Evolutionary conservation across 2,329 filamentous ascomycete species (phyloP).

Genomic region (Tympanopsis confertula): DNA sequence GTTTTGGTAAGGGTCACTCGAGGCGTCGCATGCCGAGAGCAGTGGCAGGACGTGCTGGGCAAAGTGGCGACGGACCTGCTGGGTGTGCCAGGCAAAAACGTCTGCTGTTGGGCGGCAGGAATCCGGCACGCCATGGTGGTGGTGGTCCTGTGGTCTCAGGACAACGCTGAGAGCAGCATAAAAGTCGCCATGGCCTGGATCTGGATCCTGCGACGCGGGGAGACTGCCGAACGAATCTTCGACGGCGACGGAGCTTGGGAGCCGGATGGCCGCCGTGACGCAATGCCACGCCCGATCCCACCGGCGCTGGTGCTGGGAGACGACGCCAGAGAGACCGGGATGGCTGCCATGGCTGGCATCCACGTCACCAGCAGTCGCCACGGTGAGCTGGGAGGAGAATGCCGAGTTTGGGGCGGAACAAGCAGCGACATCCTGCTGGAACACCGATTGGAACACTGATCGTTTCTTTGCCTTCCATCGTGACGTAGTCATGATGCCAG

Average conservation of each 20-base stretch:
- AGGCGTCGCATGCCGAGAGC: conserved; percentile 30
- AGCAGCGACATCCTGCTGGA: no score
- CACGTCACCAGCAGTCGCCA: no score
- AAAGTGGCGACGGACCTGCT: conserved; percentile 50
- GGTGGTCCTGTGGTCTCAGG: conserved; percentile 19
- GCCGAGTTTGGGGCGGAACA: no score
- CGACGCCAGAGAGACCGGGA: conserved; percentile 5
- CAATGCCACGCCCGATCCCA: conserved; percentile 53
- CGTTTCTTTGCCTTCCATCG: no score
- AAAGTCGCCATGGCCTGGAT: conserved; percentile 33
- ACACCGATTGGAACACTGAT: no score
- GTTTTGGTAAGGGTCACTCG: conserved; percentile 30
- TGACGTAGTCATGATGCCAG: no score
- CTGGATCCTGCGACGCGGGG: conserved; percentile 22
- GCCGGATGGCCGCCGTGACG: conserved; percentile 43
- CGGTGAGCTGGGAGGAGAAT: no score
- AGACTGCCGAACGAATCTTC: conserved; percentile 41
- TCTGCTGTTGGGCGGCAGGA: conserved; percentile 40
- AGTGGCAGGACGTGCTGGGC: conserved; percentile 45
- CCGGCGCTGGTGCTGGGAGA: conserved; percentile 36
- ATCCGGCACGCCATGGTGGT: conserved; percentile 31
- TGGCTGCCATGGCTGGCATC: conserved; percentile 5
- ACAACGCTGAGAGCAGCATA: conserved; percentile 39
- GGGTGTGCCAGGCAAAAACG: conserved; percentile 46
- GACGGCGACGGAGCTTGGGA: conserved; percentile 40